These are phyloP conservation scores for Plasmodium blacklocki DNA, from an alignment of 169 alveolate genomes.

Conservation along the genomic window DNA sequence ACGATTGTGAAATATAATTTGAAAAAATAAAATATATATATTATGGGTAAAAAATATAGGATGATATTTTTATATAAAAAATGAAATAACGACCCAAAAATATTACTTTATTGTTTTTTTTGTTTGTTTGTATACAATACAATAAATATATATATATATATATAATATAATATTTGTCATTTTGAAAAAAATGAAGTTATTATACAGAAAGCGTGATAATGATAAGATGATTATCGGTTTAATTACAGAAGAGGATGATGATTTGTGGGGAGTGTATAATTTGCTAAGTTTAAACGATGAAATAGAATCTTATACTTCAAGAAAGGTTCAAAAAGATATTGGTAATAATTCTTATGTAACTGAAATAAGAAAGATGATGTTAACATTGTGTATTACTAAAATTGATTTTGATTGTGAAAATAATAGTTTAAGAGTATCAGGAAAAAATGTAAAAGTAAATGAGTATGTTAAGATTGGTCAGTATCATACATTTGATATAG, in stretches of 20 bases:
- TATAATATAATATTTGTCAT: background rate
- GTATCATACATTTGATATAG: constrained; percentile 84
- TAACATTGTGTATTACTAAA: constrained; percentile 26
- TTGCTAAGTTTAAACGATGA: constrained; percentile 78
- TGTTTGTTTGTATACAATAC: no score
- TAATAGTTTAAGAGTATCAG: constrained; percentile 81
- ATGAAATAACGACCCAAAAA: no score
- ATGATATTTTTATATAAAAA: no score
- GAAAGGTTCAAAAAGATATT: constrained; percentile 58
- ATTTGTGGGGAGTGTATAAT: constrained; percentile 83
- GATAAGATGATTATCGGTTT: constrained; percentile 23
- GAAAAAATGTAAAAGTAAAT: constrained; percentile 77
- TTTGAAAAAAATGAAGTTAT: constrained; percentile 27
- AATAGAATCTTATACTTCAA: constrained; percentile 79
- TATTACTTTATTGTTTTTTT: no score
- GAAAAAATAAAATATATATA: no score
- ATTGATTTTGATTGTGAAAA: constrained; percentile 80
- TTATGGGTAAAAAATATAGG: no score
- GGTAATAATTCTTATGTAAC: constrained; percentile 66
- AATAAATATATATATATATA: background rate
- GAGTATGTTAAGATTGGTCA: constrained; percentile 82
- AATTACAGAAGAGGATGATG: constrained; percentile 82
- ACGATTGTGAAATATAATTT: no score
- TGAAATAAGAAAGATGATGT: constrained; percentile 33
- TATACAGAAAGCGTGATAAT: constrained; percentile 28